Evolutionary conservation across 192 early-diverging fungal species (phyloP).

Genomic region (Entomortierella parvispora): DNA sequence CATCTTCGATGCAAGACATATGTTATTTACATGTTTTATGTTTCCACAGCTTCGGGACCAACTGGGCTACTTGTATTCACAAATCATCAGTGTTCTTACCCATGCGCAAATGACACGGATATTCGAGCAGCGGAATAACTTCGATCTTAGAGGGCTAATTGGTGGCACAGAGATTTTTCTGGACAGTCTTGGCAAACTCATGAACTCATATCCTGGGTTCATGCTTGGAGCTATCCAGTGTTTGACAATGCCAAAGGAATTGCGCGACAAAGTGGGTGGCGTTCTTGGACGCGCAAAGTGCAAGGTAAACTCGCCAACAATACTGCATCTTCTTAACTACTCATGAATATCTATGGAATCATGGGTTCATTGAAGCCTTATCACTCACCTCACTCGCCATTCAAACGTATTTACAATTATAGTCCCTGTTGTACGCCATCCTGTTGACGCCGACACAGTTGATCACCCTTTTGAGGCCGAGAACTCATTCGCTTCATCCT

Average conservation of each 20-base stretch:
- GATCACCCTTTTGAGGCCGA: slow-evolving; percentile 77
- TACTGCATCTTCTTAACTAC: background rate
- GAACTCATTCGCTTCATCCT: slow-evolving; percentile 83
- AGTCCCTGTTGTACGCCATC: slow-evolving; percentile 82
- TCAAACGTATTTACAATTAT: background rate
- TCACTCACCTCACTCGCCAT: too few relatives aligned
- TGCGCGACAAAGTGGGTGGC: slow-evolving; percentile 77
- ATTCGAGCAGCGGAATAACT: slow-evolving; percentile 87
- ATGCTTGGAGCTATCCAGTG: slow-evolving; percentile 81
- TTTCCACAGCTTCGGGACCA: slow-evolving; percentile 76
- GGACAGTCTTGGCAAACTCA: slow-evolving; percentile 75
- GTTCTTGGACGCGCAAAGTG: slow-evolving; percentile 63
- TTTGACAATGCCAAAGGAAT: slow-evolving; percentile 70
- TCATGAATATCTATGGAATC: too few relatives aligned
- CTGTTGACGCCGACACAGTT: slow-evolving; percentile 80
- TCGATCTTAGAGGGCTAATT: slow-evolving; percentile 87
- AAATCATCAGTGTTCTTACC: slow-evolving; percentile 89
- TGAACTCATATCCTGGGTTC: slow-evolving; percentile 77
- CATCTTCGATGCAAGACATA: too few relatives aligned
- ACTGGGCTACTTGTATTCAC: slow-evolving; percentile 80
- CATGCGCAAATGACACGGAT: slow-evolving; percentile 82
- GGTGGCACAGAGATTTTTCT: slow-evolving; percentile 86
- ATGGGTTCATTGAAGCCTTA: too few relatives aligned
- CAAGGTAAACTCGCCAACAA: slow-evolving; percentile 56
- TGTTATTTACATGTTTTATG: background rate